Evolutionary conservation across 1,139 yeast species (phyloP).

Genomic region (Suhomyces bolitotheri): DNA sequence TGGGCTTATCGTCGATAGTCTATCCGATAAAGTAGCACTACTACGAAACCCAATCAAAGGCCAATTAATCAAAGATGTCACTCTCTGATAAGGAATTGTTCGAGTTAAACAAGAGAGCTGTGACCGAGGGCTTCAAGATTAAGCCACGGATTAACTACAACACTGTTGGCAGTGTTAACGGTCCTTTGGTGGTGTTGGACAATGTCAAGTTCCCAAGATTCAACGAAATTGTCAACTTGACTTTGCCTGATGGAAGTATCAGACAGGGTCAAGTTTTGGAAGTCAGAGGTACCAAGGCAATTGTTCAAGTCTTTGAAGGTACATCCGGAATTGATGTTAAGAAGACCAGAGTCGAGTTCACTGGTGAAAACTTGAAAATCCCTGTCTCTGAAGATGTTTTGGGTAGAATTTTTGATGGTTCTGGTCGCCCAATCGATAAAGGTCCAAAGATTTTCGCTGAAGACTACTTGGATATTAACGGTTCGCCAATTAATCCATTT

Average conservation of each 20-base stretch:
- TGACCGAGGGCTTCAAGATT: conserved; percentile 83
- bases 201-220: conserved; percentile 95
- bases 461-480: conserved; percentile 96
- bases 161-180: conserved; percentile 97
- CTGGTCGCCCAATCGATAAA: conserved; percentile 97
- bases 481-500: conserved; percentile 96
- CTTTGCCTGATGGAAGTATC: conserved; percentile 89
- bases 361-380: conserved; percentile 89
- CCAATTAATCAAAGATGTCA: conserved; percentile 16
- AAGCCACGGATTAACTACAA: conserved; percentile 90
- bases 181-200: conserved; percentile 94
- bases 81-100: conserved; percentile 56
- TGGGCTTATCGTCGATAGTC: conserved; percentile 12
- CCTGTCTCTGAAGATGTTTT: conserved; percentile 96
- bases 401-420: conserved; percentile 98
- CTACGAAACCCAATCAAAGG: conserved; percentile 7
- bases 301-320: conserved; percentile 98
- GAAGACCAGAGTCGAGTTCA: conserved; percentile 94
- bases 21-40: conserved; percentile 7
- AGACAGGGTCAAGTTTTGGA: conserved; percentile 98
- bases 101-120: conserved; percentile 89
- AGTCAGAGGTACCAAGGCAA: conserved; percentile 94
- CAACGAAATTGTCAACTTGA: conserved; percentile 94
- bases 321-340: conserved; percentile 97
- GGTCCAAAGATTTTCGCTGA: conserved; percentile 99